These are phyloP conservation scores for Elsinoe perseae DNA, from an alignment of 2,329 filamentous ascomycete species.

Conservation along the genomic window DNA sequence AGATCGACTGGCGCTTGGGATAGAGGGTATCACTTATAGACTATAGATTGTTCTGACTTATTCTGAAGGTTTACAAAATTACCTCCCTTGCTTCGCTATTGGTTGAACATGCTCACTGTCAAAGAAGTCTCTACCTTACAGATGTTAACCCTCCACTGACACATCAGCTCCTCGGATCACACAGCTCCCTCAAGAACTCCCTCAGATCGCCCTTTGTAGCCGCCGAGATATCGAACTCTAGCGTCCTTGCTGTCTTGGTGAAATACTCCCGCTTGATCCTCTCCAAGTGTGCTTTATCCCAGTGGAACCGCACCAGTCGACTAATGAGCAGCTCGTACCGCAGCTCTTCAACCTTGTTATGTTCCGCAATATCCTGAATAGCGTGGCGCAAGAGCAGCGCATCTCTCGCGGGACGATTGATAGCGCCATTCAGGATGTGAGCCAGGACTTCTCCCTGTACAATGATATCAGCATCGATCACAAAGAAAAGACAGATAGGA, in stretches of 20 bases:
- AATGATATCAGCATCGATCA: neutral
- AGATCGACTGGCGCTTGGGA: neutral
- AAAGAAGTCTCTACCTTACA: too few species aligned
- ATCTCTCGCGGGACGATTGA: slow-evolving; percentile 90
- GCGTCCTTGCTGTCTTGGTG: slow-evolving; percentile 63
- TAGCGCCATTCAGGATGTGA: slow-evolving; percentile 91
- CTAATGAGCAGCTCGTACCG: slow-evolving; percentile 83
- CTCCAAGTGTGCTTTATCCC: slow-evolving; percentile 77
- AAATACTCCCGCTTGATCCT: slow-evolving; percentile 72
- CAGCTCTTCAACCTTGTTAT: slow-evolving; percentile 40
- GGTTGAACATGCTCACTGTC: too few species aligned
- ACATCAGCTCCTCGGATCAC: slow-evolving; percentile 10
- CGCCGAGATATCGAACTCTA: slow-evolving; percentile 71
- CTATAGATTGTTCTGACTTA: neutral
- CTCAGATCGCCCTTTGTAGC: slow-evolving; percentile 62
- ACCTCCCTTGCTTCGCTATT: too few species aligned
- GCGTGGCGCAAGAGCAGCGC: slow-evolving; percentile 87
- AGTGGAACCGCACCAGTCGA: slow-evolving; percentile 80
- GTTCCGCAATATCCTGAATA: slow-evolving; percentile 48
- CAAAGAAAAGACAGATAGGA: neutral
- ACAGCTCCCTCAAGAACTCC: slow-evolving; percentile 30
- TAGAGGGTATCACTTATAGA: neutral
- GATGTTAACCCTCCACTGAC: neutral
- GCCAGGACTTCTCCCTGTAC: slow-evolving; percentile 81
- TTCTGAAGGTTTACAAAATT: too few species aligned